A percentile compares a stretch with the other conserved stretches of the same genome.
phyloP scores from a whole-genome alignment of 768 basidiomycete species.

The Rhizopogon vulgaris region DNA sequence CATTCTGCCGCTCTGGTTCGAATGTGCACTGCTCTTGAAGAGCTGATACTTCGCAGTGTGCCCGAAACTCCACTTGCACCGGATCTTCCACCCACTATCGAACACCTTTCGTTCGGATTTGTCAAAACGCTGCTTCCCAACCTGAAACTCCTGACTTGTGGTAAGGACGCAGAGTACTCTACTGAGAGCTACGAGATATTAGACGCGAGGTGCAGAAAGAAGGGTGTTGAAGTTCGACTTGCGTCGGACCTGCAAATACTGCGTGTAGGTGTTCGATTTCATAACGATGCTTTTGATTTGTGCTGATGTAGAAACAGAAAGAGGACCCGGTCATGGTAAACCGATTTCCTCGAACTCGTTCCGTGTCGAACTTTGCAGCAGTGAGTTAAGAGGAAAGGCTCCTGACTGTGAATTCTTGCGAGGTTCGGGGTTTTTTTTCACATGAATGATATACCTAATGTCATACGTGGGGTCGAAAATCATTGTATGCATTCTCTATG shows the following conservation, averaged over 20 bases:
- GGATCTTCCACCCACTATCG: constrained; percentile 30
- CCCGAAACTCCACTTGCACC: constrained; percentile 27
- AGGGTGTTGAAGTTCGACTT: constrained; percentile 22
- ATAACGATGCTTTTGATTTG: not conserved
- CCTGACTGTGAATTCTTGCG: no score
- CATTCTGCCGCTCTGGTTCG: constrained; percentile 28
- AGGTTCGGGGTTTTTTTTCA: no score
- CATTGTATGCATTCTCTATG: no score
- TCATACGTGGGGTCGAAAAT: no score
- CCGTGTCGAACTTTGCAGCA: constrained; percentile 29
- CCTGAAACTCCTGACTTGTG: constrained; percentile 33
- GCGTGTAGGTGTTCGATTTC: constrained; percentile 26
- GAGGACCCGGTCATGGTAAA: constrained; percentile 31
- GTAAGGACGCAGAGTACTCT: constrained; percentile 15
- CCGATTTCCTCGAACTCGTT: constrained; percentile 30
- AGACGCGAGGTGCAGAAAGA: constrained; percentile 21
- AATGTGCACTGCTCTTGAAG: constrained; percentile 32
- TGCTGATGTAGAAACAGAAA: constrained; percentile 15
- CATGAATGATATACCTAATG: no score
- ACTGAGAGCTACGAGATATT: constrained; percentile 18
- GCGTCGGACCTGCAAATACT: constrained; percentile 24
- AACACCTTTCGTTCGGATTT: constrained; percentile 33
- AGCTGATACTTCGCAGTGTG: constrained; percentile 32
- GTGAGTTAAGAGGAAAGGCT: constrained; percentile 19
- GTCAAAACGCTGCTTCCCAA: constrained; percentile 25